phyloP scores from a whole-genome alignment of 2,329 filamentous ascomycete species.

The Aspergillus glaucus region DNA sequence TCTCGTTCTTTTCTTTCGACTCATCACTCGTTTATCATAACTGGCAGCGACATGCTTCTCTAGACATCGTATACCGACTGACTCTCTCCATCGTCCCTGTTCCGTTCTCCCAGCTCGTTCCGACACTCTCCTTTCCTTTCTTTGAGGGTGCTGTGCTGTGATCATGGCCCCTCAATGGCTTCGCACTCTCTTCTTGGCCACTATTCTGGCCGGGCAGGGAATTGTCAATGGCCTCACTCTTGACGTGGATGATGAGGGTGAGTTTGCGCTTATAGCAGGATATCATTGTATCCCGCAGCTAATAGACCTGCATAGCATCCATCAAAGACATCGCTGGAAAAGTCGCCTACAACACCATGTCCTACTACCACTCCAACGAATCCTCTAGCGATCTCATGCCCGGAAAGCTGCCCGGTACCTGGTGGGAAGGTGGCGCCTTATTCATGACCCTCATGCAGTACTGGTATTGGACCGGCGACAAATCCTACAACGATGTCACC shows the following conservation, averaged over 20 bases:
- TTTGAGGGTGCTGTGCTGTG: not conserved
- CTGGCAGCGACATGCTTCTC: no score
- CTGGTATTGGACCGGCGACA: conserved; percentile 75
- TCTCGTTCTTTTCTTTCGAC: not conserved
- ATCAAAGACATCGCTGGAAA: conserved; percentile 30
- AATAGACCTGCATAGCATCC: conserved; percentile 14
- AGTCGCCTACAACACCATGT: conserved; percentile 35
- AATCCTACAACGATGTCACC: conserved; percentile 62
- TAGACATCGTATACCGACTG: no score
- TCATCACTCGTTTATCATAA: not conserved
- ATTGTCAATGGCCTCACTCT: conserved; percentile 11
- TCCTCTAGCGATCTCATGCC: conserved; percentile 28
- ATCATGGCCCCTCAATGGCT: conserved; percentile 4
- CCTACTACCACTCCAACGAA: conserved; percentile 31
- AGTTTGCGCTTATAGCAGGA: not conserved
- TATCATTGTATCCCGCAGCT: not conserved
- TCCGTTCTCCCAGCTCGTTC: not conserved
- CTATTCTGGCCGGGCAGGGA: conserved; percentile 6
- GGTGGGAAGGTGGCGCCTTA: conserved; percentile 70
- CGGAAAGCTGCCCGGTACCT: conserved; percentile 34
- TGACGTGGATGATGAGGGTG: conserved; percentile 17
- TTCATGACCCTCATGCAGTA: conserved; percentile 68
- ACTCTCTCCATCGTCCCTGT: not conserved
- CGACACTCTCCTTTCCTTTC: not conserved
- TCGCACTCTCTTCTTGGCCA: conserved; percentile 4